Evolutionary conservation across 2,329 filamentous ascomycete genomes (phyloP).

Genomic region (Talaromyces sp.): DNA sequence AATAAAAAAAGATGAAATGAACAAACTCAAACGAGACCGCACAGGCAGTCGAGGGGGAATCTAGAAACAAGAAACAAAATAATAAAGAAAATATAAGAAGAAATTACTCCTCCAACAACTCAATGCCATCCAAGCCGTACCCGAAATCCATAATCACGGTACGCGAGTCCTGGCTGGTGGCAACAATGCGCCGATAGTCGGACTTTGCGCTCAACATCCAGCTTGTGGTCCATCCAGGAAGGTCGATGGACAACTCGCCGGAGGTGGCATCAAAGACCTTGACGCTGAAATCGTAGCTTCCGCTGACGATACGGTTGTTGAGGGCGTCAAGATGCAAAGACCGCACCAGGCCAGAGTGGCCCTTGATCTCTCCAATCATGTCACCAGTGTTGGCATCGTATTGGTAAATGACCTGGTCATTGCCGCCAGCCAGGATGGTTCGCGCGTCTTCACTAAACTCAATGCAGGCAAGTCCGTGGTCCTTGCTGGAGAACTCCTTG

Average conservation of each 20-base stretch:
- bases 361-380: slow-evolving; percentile 72
- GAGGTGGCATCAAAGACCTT: slow-evolving; percentile 87
- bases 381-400: slow-evolving; percentile 91
- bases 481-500: slow-evolving; percentile 84
- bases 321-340: slow-evolving; percentile 85
- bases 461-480: slow-evolving; percentile 88
- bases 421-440: slow-evolving; percentile 88
- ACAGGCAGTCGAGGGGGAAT: slow-evolving; percentile 3
- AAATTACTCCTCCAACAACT: slow-evolving; percentile 43
- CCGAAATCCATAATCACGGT: slow-evolving; percentile 94
- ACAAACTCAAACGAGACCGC: neutral
- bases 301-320: slow-evolving; percentile 81
- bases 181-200: slow-evolving; percentile 90
- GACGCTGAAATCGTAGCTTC: slow-evolving; percentile 91
- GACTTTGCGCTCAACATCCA: slow-evolving; percentile 97
- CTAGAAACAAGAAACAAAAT: slow-evolving; percentile 6
- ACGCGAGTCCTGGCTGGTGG: slow-evolving; percentile 88
- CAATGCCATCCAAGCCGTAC: slow-evolving; percentile 50
- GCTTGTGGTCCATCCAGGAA: slow-evolving; percentile 91
- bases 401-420: slow-evolving; percentile 91
- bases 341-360: slow-evolving; percentile 80
- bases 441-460: slow-evolving; percentile 95
- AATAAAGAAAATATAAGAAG: slow-evolving; percentile 12
- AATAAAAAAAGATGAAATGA: neutral
- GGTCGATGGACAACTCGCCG: slow-evolving; percentile 72